Base-by-base conservation (phyloP, 495 filamentous ascomycete species). In the Aspergillus homomorphus region DNA sequence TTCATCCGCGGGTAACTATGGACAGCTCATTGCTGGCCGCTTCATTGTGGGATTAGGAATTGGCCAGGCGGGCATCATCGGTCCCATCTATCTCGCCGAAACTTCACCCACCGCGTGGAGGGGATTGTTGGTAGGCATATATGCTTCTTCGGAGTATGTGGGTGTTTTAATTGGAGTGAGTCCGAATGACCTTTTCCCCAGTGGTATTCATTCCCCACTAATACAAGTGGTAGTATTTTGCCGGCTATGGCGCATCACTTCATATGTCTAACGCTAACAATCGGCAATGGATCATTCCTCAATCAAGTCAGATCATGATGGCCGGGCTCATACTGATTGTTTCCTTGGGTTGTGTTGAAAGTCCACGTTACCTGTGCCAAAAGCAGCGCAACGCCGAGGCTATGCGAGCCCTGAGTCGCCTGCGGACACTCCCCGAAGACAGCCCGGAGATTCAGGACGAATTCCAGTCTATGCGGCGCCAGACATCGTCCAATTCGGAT, bases 31-130 rank as follows among this genome's bases (percentile, higher is more conserved):
- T 56, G 80, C 78, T 0, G 84, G 85, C 1, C 66, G 84, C 1
- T 85, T 87, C 58, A 75, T 88, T 22, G 80, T 81, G 30, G 84
- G 85, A 0, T 69, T 88, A 10, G 84, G 85, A 0, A 82, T 86
- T 20, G 85, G 78, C 3, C 79, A 83, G 68, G 83, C 83, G 0
- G 79, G 80, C 5, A 82, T 86, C 14, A 82, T 87, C 7, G 84
- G 66, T 18, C 69, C 72, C 30, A 60, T 78, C 1, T 88, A 88
- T 65, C 76, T 86, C 45, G 80, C 84, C n/a, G 85, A 86, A 65
- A 79, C 82, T 41, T 76, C 84, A 0, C 82, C 83, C 0, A 68
- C 74, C 2, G 70, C 69, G 19, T 72, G 83, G 51, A 73, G 84
- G 1, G 84, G 85, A 26, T 69, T 87, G 16, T 46, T 67, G 45